Percentiles rank a stretch among this genome's conserved stretches.
These are phyloP conservation scores for Pseudofabraea citricarpa DNA, from an alignment of 2,329 filamentous ascomycete genomes.

Conservation along the genomic window DNA sequence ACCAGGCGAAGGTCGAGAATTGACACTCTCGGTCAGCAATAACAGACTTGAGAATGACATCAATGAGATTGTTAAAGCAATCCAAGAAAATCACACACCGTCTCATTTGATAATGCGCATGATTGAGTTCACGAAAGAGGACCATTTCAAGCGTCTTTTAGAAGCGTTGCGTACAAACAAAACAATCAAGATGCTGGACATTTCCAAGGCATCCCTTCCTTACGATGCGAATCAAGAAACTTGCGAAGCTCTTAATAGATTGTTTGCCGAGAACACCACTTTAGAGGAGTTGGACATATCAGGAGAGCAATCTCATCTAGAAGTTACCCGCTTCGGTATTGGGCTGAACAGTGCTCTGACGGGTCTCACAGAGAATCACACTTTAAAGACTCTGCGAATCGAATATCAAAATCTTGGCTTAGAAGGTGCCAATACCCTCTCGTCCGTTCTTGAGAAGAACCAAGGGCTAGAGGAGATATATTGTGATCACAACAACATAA, in stretches of 20 bases:
- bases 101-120: conserved; percentile 61
- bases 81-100: conserved; percentile 49
- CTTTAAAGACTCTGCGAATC: conserved; percentile 57
- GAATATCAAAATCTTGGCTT: conserved; percentile 65
- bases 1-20: conserved; percentile 44
- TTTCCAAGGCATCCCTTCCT: conserved; percentile 65
- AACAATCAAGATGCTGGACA: conserved; percentile 59
- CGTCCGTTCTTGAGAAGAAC: conserved; percentile 64
- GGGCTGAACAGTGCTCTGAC: conserved; percentile 62
- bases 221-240: conserved; percentile 65
- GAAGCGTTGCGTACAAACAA: conserved; percentile 57
- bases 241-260: conserved; percentile 54
- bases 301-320: conserved; percentile 66
- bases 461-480: conserved; percentile 57
- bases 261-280: conserved; percentile 64
- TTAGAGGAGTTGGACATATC: conserved; percentile 65
- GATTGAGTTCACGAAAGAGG: conserved; percentile 49
- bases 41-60: conserved; percentile 46
- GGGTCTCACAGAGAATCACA: conserved; percentile 59
- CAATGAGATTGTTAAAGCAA: conserved; percentile 45
- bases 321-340: conserved; percentile 63
- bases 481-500: conserved; percentile 69
- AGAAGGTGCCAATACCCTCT: conserved; percentile 64
- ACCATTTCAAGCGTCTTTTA: conserved; percentile 54
- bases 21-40: conserved; percentile 62